Base-by-base conservation (phyloP, 2,329 filamentous ascomycete genomes). In the Hirsutella rhossiliensis region DNA sequence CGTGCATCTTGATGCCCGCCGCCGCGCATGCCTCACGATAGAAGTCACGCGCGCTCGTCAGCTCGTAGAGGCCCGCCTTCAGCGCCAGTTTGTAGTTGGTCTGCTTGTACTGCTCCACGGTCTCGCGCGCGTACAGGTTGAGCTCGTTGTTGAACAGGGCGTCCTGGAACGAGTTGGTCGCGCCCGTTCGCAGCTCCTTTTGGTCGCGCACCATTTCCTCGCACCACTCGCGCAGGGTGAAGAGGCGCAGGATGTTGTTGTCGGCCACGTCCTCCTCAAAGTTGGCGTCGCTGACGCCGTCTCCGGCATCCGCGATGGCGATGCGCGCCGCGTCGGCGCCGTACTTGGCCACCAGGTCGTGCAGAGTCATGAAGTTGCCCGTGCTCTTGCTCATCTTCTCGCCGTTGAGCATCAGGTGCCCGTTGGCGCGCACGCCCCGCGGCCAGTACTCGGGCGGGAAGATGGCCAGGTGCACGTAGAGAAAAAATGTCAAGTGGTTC, bases 301-400 rank as follows among this genome's bases (percentile, higher is more conserved):
- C 92, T 55, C 92, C 92, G 12, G 88, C 88, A 63, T 98, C 92
- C 17, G 90, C 90, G 50, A 98, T 80, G 4, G 89, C 88, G 55
- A 97, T 84, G 60, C 90, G 79, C 38, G 84, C 84, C 13, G 92
- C 92, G 62, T 97, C 92, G 9, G 92, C 90, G 57, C 92, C 92
- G 56, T 92, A 98, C 64, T 98, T 98, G 54, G 81, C 76, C 13
- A 90, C 83, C 28, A 89, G 76, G 49, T 96, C 86, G 43, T 81
- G 76, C 43, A 97, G 72, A 11, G 92, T 97, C 62, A 98, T 74
- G 72, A 98, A 98, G 69, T 97, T 98, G 49, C 92, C 92, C 0
- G 89, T 96, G 43, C 84, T 90, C 72, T 98, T 98, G 62, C 81
- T 84, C 92, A 98, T 98, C 76, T 98, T 98, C 62, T 95, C 87